Conservation (phyloP, 2,329 filamentous ascomycete genomes). For the Lasiodiplodia hormozganensis region DNA sequence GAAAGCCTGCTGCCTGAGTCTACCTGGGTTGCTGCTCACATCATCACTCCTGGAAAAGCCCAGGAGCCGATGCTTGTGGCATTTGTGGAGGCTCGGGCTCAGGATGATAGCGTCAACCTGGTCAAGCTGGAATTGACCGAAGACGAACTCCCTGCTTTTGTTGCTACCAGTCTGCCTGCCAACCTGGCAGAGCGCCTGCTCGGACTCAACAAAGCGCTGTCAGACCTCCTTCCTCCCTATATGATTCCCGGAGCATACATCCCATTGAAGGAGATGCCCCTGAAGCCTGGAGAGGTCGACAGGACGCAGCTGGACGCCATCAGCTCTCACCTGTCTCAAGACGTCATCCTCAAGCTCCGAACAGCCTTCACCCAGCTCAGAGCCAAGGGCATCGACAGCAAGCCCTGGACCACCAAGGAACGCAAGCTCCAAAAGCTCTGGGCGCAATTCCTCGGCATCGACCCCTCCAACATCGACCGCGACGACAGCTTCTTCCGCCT, state of each 20-base stretch:
- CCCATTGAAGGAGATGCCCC: slow-evolving; percentile 42
- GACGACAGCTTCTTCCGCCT: slow-evolving; percentile 54
- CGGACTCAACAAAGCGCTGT: slow-evolving; percentile 19
- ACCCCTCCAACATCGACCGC: slow-evolving; percentile 43
- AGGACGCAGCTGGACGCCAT: not conserved
- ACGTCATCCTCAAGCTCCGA: slow-evolving; percentile 35
- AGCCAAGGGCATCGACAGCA: not conserved
- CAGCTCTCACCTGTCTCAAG: slow-evolving; percentile 1
- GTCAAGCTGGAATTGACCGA: not conserved
- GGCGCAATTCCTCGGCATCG: slow-evolving; percentile 40
- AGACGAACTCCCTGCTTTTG: not conserved
- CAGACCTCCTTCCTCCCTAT: slow-evolving; percentile 40
- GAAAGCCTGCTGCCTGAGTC: slow-evolving; percentile 24
- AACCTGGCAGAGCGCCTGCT: not conserved
- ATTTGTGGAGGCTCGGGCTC: not conserved
- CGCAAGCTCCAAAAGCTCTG: slow-evolving; percentile 36
- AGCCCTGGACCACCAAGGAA: slow-evolving; percentile 35
- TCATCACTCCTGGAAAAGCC: not conserved
- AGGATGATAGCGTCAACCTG: not conserved
- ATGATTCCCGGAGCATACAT: slow-evolving; percentile 51
- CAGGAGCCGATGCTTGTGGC: not conserved
- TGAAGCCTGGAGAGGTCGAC: not conserved
- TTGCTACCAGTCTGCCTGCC: not conserved
- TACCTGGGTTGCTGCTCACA: not conserved
- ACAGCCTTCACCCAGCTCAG: slow-evolving; percentile 34